phyloP scores from a whole-genome alignment of 2,329 filamentous ascomycete species.

The Arthrobotrys musiformis region DNA sequence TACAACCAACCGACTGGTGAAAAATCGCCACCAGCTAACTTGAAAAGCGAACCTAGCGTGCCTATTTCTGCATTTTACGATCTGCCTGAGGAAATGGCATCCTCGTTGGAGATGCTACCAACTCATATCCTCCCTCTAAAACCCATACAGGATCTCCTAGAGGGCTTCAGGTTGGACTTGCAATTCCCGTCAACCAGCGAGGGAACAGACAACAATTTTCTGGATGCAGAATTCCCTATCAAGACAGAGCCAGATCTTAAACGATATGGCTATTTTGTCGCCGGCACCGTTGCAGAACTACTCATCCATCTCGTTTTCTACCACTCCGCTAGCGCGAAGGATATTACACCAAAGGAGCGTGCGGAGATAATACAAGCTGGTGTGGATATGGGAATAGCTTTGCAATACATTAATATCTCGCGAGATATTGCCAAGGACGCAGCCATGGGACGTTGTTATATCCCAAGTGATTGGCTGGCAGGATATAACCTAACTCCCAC shows the following conservation, averaged over 20 bases:
- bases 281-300: conserved; percentile 76
- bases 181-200: conserved; percentile 64
- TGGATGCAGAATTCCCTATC: conserved; percentile 67
- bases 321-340: conserved; percentile 64
- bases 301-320: conserved; percentile 75
- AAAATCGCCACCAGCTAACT: neutral
- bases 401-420: conserved; percentile 82
- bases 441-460: conserved; percentile 73
- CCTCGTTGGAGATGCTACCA: conserved; percentile 69
- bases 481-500: conserved; percentile 69
- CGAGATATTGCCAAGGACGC: conserved; percentile 78
- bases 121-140: conserved; percentile 68
- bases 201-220: conserved; percentile 12
- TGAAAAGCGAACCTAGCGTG: neutral
- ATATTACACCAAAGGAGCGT: conserved; percentile 60
- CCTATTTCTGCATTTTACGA: conserved; percentile 49
- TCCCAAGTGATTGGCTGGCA: conserved; percentile 73
- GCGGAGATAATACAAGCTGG: conserved; percentile 69
- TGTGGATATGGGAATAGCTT: conserved; percentile 74
- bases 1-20: neutral
- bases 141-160: conserved; percentile 73
- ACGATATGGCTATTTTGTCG: conserved; percentile 74
- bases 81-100: conserved; percentile 58
- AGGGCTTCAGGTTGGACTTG: conserved; percentile 76
- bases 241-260: conserved; percentile 70